Evolutionary conservation across 1,284 basidiomycete species (phyloP), one percentile per base, ranked within the genome.

Genomic region (Ustilago cynodontis): DNA sequence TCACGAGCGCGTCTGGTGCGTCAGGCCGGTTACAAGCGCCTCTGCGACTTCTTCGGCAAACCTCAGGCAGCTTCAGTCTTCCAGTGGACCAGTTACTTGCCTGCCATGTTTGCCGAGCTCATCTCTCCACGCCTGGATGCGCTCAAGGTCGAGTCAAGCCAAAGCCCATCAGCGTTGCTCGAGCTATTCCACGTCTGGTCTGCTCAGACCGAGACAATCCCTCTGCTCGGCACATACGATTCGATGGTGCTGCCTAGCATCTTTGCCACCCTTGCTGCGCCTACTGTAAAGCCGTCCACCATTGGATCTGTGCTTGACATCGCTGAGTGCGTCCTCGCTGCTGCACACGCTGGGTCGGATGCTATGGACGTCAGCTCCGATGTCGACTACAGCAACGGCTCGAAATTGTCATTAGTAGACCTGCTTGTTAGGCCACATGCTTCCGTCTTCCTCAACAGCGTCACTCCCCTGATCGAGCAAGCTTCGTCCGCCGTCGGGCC

Each of bases 151-250:
- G 96, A 99, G 86, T 98, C 95, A 81, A 94, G 93, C 0, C 96
- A 99, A 86, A 90, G 93, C 0, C 94, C 95, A 0, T 96, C 95
- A 0, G 92, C 94, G 0, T 88, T 98, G 29, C 88, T 99, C 45
- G 94, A 97, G 37, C 88, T 99, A 1, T 93, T 98, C 86, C 90
- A 91, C 68, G 88, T 90, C 3, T 97, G 96, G 92, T 91, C 93
- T 0, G 85, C 88, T 10, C 88, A 90, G 28, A 87, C 87, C 0
- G 89, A 91, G 11, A 90, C 91, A 65, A 88, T 90, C 11, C 83
- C 83, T 5, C 91, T 90, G 82, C 88, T 98, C 22, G 91, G 92
- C 51, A 87, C 90, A 20, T 92, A 91, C 82, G 93, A 98, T 82
- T 78, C 88, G 0, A 88, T 88, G 1, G 89, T 93, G 2, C 86